These are phyloP conservation scores for Purshia tridentata DNA, from an alignment of 306 rosid species.

Conservation along the genomic window DNA sequence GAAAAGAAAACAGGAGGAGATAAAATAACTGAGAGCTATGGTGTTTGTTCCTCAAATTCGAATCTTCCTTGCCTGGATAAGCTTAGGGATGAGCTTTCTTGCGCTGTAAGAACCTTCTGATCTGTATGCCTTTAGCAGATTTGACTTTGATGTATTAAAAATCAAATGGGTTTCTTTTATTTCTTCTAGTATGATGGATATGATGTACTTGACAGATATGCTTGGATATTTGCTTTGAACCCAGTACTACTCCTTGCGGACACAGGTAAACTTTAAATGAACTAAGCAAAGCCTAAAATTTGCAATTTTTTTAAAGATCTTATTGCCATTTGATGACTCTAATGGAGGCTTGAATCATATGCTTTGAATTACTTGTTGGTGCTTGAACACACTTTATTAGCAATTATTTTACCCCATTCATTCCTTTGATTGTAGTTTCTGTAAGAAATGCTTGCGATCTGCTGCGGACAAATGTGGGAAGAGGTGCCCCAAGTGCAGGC, in stretches of 20 bases:
- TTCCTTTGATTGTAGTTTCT: constrained; percentile 52
- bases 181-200: not conserved
- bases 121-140: not conserved
- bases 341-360: not conserved
- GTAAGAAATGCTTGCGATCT: constrained; percentile 77
- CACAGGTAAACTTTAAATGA: constrained; percentile 61
- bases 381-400: not conserved
- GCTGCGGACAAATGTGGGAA: constrained; percentile 94
- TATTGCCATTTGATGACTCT: not conserved
- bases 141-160: not conserved
- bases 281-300: not conserved
- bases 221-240: constrained; percentile 92
- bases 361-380: constrained; percentile 3
- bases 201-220: constrained; percentile 59
- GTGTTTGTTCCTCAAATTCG: constrained; percentile 39
- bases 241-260: constrained; percentile 95
- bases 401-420: no score
- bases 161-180: not conserved
- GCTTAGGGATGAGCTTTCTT: constrained; percentile 91
- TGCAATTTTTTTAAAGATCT: not conserved
- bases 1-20: constrained; percentile 40
- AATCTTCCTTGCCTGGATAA: constrained; percentile 74
- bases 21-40: constrained; percentile 30
- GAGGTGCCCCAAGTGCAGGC: constrained; percentile 94
- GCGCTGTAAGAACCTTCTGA: constrained; percentile 63